A percentile compares a stretch with the other conserved stretches of the same genome.
These are phyloP conservation scores for Candida bentonensis DNA, from an alignment of 805 yeast genomes.

Conservation along the genomic window DNA sequence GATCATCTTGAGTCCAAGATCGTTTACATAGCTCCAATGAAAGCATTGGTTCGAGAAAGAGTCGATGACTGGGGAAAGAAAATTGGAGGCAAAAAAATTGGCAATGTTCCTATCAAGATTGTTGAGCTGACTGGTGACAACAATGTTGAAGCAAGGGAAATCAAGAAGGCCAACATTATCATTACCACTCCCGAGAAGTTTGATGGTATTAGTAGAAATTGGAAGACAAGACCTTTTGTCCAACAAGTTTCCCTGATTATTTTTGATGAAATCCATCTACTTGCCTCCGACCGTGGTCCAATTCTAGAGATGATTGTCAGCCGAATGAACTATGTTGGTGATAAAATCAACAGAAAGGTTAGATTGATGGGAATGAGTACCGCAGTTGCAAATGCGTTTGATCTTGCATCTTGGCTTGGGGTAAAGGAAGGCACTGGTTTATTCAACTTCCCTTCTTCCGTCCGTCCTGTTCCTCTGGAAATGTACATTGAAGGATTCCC, in stretches of 20 bases:
- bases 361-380: conserved; percentile 69
- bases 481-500: conserved; percentile 84
- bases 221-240: conserved; percentile 69
- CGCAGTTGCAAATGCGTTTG: conserved; percentile 75
- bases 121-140: conserved; percentile 80
- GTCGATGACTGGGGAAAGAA: conserved; percentile 61
- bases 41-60: conserved; percentile 70
- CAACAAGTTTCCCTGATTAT: conserved; percentile 62
- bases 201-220: conserved; percentile 76
- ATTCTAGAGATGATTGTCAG: conserved; percentile 82
- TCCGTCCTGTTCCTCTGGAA: conserved; percentile 73
- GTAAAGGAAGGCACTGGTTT: conserved; percentile 42
- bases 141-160: conserved; percentile 53
- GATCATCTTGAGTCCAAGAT: conserved; percentile 69
- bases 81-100: conserved; percentile 15
- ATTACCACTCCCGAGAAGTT: conserved; percentile 80
- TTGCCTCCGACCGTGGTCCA: conserved; percentile 80
- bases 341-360: conserved; percentile 45
- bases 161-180: conserved; percentile 57
- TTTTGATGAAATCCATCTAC: conserved; percentile 75
- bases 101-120: conserved; percentile 23
- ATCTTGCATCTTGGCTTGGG: conserved; percentile 76
- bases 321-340: conserved; percentile 61
- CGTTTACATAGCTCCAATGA: conserved; percentile 83
- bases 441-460: conserved; percentile 69